Evolutionary conservation across 768 basidiomycete genomes (phyloP), one percentile per base, ranked within the genome.

Genomic region (Termitomyces titanicus): DNA sequence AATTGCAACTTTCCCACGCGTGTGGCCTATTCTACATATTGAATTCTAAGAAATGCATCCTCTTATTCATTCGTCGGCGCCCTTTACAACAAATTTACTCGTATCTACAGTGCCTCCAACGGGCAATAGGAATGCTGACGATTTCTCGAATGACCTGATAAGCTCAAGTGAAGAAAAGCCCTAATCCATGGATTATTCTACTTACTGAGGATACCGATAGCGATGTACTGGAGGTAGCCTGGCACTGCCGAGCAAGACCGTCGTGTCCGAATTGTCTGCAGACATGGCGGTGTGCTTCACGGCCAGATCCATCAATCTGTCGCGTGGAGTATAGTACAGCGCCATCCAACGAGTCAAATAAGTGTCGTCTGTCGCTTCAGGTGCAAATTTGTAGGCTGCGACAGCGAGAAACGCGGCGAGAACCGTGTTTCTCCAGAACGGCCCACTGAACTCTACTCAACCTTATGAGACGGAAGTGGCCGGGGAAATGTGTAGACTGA

Each of bases 121-220:
- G 17, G 81, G 73, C 25, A 77, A 76, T 60, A 79, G 61, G 70
- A 85, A 84, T 22, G 87, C 78, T 17, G 88, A 89, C 1, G 70
- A 73, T 64, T 84, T 80, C 25, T 80, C 79, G 29, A 90, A 69
- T 8, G 73, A 66, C 63, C 88, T 89, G 63, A 6, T 45, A 33
- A 15, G 46, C 47, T 12, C 27, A 48, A 37, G 38, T 47, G 25
- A 29, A 51, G 37, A 54, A 24, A 25, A 18, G 10, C 35, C 35
- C n/a, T 5, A 8, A 49, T 13, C 12, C n/a, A 46, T n/a, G 22
- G 24, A 24, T 48, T n/a, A 37, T 13, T 38, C 24, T 1, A 79
- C 88, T 69, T 61, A 92, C 90, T 88, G 85, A 51, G 89, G 85
- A 66, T 84, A 88, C 61, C 86, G 78, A 66, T 81, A 85, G 38